Conservation (phyloP, 2,329 filamentous ascomycete species). For the Elsinoe fawcettii region DNA sequence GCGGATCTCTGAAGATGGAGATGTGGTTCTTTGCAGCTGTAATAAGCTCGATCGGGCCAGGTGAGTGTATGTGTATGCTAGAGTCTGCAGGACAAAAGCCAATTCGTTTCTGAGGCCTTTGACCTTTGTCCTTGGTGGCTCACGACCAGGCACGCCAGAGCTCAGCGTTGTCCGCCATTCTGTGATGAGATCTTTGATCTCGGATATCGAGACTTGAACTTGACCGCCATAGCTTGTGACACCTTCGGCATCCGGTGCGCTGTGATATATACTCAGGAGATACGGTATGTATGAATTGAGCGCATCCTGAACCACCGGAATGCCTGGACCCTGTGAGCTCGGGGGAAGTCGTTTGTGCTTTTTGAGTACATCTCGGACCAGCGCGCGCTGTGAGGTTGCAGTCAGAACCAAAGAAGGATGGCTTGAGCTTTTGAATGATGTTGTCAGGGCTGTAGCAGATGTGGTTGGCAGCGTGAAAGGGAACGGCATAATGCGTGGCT, state of each 20-base stretch:
- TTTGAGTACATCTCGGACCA: slow-evolving; percentile 77
- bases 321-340: slow-evolving; percentile 59
- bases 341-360: slow-evolving; percentile 79
- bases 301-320: slow-evolving; percentile 61
- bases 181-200: slow-evolving; percentile 48
- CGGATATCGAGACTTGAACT: slow-evolving; percentile 51
- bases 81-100: slow-evolving; percentile 66
- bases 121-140: slow-evolving; percentile 59
- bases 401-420: slow-evolving; percentile 82
- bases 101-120: slow-evolving; percentile 75
- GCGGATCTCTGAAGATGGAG: slow-evolving; percentile 57
- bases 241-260: slow-evolving; percentile 47
- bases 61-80: slow-evolving; percentile 66
- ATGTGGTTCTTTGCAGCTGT: slow-evolving; percentile 60
- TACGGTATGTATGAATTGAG: slow-evolving; percentile 77
- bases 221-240: slow-evolving; percentile 10
- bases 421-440: slow-evolving; percentile 67
- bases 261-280: slow-evolving; percentile 66
- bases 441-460: slow-evolving; percentile 73
- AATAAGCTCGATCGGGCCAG: slow-evolving; percentile 66
- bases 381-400: slow-evolving; percentile 73
- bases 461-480: slow-evolving; percentile 84
- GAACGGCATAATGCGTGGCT: slow-evolving; percentile 64
- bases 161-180: slow-evolving; percentile 78
- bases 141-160: slow-evolving; percentile 54